These are phyloP conservation scores for Pythium sp. DNA, from an alignment of 352 stramenopile species.

Conservation along the genomic window DNA sequence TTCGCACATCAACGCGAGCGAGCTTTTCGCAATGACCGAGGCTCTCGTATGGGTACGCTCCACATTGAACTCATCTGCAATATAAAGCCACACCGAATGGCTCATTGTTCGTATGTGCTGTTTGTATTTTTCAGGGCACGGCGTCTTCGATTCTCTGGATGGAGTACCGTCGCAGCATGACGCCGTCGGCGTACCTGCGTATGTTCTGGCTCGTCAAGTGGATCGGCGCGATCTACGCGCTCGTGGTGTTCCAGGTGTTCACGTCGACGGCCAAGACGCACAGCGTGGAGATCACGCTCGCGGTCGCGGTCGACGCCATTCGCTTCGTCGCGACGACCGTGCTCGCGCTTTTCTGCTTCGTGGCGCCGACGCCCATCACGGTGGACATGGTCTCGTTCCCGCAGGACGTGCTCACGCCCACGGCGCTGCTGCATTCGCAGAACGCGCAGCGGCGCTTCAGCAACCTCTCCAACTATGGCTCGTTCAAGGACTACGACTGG, in stretches of 20 bases:
- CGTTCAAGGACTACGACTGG: constrained; percentile 44
- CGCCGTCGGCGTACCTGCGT: constrained; percentile 53
- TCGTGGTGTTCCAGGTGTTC: constrained; percentile 38
- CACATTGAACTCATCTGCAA: background rate
- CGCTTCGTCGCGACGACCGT: constrained; percentile 41
- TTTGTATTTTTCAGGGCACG: constrained; percentile 26
- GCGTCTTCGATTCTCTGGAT: constrained; percentile 65
- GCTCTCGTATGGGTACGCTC: constrained; percentile 53
- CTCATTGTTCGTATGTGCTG: background rate
- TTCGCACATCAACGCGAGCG: constrained; percentile 27
- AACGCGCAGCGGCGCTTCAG: constrained; percentile 29
- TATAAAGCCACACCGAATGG: background rate
- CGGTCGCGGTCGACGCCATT: constrained; percentile 30
- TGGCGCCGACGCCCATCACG: constrained; percentile 46
- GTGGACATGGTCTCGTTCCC: constrained; percentile 47
- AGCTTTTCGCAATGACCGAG: constrained; percentile 51
- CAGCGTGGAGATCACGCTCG: constrained; percentile 8
- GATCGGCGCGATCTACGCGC: constrained; percentile 39
- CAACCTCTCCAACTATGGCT: constrained; percentile 49
- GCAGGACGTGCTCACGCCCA: constrained; percentile 46
- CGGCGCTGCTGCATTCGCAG: constrained; percentile 51
- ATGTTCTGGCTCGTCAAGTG: constrained; percentile 64
- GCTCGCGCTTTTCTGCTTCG: constrained; percentile 50
- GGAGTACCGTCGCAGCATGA: constrained; percentile 63
- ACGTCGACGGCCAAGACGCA: background rate